Evolutionary conservation across 331 rosid species (phyloP), one percentile per base, ranked within the genome.

Genomic region (Cucumis variabilis): DNA sequence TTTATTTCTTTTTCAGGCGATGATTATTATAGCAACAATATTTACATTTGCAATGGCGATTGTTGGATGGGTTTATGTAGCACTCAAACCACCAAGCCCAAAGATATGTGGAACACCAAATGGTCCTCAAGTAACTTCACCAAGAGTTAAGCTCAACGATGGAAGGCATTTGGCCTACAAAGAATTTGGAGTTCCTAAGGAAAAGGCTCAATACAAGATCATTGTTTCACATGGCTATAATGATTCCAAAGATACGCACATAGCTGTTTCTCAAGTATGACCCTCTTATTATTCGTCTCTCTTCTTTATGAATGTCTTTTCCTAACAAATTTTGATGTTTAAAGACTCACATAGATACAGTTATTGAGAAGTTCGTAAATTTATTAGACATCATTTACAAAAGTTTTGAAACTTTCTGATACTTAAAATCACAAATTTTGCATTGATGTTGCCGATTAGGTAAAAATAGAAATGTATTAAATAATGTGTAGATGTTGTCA

Each of bases 101-200:
- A 93, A 87, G 90, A 82, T 83, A 77, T 93, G 98, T 30, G 98
- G 98, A 63, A 90, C 97, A 28, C 74, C 89, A 0, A 88, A 75
- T 33, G 97, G 97, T 25, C 98, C 99, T 88, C 86, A 78, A 37
- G 67, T 94, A 13, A 89, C 94, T 87, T 94, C 98, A 24, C 89
- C 94, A 2, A 91, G 95, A 84, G 94, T 94, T 27, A 94, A 90
- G 72, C 96, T 94, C 90, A 79, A 88, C 28, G 98, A 94, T 89
- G 98, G 96, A 2, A 92, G 98, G 77, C 91, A 93, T 89, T 93
- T 96, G 92, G 96, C 99, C 67, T 95, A 96, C 89, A 27, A 91
- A 33, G 98, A 96, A 86, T 85, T 63, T 8, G 99, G 99, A 79
- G 93, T 93, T 89, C 91, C 92, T 5, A 96, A 91, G 87, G 93